Conservation (phyloP, 352 stramenopile genomes). For the Globisporangium spinosum region DNA sequence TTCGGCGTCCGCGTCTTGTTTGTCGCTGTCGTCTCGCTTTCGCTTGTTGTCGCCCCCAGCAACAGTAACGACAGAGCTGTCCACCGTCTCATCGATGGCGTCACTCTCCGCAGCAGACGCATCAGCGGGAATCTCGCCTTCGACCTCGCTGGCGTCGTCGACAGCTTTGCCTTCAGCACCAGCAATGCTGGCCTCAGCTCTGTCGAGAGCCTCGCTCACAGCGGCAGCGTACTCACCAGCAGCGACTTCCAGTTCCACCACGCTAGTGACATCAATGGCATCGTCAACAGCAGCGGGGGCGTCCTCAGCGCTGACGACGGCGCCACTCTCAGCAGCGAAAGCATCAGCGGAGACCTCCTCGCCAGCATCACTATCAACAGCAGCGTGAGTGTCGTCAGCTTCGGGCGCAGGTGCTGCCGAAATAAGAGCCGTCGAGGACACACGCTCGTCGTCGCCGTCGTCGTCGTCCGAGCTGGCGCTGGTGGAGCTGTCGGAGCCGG, state of each 20-base stretch:
- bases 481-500: not conserved
- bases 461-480: constrained; percentile 8
- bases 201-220: not conserved
- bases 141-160: not conserved
- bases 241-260: not conserved
- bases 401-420: not conserved
- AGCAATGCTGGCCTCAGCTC: not conserved
- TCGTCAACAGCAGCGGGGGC: not conserved
- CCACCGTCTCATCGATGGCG: not conserved
- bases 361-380: not conserved
- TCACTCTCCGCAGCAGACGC: not conserved
- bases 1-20: not conserved
- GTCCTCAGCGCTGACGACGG: not conserved
- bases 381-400: not conserved
- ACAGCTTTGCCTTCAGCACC: not conserved
- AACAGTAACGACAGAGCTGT: not conserved
- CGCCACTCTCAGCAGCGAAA: not conserved
- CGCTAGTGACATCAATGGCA: no score
- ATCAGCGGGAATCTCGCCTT: not conserved
- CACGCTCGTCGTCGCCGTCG: not conserved
- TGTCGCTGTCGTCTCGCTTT: constrained; percentile 3
- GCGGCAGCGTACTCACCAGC: not conserved
- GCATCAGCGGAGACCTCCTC: not conserved
- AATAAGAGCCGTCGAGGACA: not conserved
- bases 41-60: constrained; percentile 10